Evolutionary conservation across 140 eudicot genomes (phyloP), one percentile per base, ranked within the genome.

Genomic region (Cichorium intybus): DNA sequence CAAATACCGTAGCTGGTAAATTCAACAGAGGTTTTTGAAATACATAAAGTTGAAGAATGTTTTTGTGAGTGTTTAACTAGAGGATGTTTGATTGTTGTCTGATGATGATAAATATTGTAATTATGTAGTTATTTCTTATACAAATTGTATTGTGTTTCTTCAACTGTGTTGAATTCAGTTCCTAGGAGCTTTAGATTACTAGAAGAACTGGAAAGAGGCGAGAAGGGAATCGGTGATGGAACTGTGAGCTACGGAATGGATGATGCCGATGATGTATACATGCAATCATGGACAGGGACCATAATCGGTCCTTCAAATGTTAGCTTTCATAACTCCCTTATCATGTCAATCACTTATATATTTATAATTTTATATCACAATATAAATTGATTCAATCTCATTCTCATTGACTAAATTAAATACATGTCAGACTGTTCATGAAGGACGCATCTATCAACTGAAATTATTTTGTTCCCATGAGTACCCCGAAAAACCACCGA

Each of bases 141-240:
- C 43, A 12, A 61, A 53, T 12, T 52, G 21, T 11, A 28, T 17
- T 37, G 14, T 41, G 35, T 68, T 33, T 56, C 39, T n/a, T 56
- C 29, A 27, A 16, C 24, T 39, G 11, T 54, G 1, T 58, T 74
- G n/a, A 62, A 71, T 76, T 45, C 78, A 84, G 95, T 87, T 66
- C 95, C 95, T 2, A 81, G 95, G 76, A 87, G 77, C 82, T 87
- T 87, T 56, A 74, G 95, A 63, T 84, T 87, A 66, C 80, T 87
- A 43, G 95, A 87, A 70, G 95, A 87, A 74, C 92, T 87, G 6
- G 92, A 87, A 82, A 77, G 95, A 77, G 95, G 95, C 31, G 95
- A 87, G 71, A 87, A 87, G 57, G 95, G 95, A 61, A 87, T 87
- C n/a, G 95, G 95, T 37, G 88, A 87, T 87, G 95, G 95, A 78